Base-by-base conservation (phyloP, 805 yeast genomes). In the Brettanomyces naardenensis region DNA sequence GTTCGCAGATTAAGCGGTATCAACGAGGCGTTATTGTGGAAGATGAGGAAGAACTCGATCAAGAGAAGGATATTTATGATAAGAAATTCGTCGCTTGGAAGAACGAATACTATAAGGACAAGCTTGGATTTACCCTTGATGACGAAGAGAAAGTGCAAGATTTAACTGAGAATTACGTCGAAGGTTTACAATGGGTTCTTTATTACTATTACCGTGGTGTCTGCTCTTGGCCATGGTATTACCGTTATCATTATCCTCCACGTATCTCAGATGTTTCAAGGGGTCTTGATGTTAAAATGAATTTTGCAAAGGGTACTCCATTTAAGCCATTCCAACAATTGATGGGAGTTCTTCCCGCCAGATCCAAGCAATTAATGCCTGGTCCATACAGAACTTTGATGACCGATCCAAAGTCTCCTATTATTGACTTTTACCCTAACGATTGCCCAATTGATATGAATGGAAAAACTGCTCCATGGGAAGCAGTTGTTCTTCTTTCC, bases 401-500 rank as follows among this genome's bases (percentile, higher is more conserved):
- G 95, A 77, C 80, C 11, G 95, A 89, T 41, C 78, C 77, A 32
- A 68, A 69, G 32, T 89, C 97, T 6, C 95, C 96, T 20, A 87
- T 92, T 47, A 71, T 71, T 39, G 97, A 88, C 51, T 88, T 87
- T 52, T 92, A 92, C 55, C 98, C 98, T 3, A 70, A 72, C 41
- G 86, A 85, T 42, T 95, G 90, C 40, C 85, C 79, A 37, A 69
- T 85, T 26, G 98, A 92, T 63, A 71, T 78, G 73, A 92, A 92
- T 56, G 98, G 97, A 31, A 92, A 92, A 58, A 85, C 88, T 39
- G 95, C 92, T 2, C 81, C 87, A 35, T 92, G 98, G 98, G 97
- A 92, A 64, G 97, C 97, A 9, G 96, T 92, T 39, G 95, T 92
- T 5, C 72, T 86, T 51, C 72, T 92, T 41, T 80, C 94, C 4